phyloP scores from a whole-genome alignment of 1,284 basidiomycete species.

The Psilocybe mexicana region DNA sequence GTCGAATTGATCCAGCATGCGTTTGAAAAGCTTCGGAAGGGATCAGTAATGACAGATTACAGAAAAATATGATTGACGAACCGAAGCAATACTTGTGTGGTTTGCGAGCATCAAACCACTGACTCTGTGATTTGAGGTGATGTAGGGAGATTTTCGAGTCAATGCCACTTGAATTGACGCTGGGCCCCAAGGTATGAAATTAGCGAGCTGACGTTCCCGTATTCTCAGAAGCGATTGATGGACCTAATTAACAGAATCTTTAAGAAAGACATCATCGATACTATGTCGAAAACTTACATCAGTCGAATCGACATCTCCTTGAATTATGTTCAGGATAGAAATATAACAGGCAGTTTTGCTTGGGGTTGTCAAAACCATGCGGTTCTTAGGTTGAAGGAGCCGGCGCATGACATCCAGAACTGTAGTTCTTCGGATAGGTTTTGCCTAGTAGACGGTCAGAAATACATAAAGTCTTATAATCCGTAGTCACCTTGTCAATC shows the following conservation, averaged over 20 bases:
- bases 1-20: conserved; percentile 96
- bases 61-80: conserved; percentile 42
- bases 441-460: conserved; percentile 53
- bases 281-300: conserved; percentile 64
- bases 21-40: conserved; percentile 79
- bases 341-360: conserved; percentile 95
- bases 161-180: conserved; percentile 98
- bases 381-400: conserved; percentile 96
- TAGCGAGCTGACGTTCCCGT: conserved; percentile 93
- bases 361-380: conserved; percentile 95
- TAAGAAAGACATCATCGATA: not conserved
- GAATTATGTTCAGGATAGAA: conserved; percentile 97
- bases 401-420: conserved; percentile 99
- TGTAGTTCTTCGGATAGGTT: conserved; percentile 89
- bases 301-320: conserved; percentile 97
- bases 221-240: conserved; percentile 98
- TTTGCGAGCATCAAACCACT: conserved; percentile 99
- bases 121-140: conserved; percentile 87
- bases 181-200: conserved; percentile 99
- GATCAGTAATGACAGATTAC: conserved; percentile 1
- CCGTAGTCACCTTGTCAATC: conserved; percentile 77
- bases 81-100: conserved; percentile 95
- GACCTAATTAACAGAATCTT: conserved; percentile 50
- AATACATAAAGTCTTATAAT: conserved; percentile 3
- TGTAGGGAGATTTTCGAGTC: conserved; percentile 88